phyloP scores from a whole-genome alignment of 2,329 filamentous ascomycete genomes.

The Colletotrichum sp. region DNA sequence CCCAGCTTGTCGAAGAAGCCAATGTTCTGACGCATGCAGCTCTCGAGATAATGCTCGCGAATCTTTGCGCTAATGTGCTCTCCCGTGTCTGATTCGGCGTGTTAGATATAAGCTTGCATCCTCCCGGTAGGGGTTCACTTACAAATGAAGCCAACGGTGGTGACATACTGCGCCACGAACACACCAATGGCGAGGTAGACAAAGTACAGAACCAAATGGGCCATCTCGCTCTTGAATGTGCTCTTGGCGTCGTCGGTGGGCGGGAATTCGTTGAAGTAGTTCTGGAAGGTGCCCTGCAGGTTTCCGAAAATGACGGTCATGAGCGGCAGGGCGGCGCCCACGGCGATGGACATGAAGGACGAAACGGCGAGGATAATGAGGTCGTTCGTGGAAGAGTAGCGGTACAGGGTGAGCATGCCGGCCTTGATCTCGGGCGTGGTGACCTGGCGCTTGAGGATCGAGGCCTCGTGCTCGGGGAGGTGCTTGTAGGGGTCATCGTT shows the following conservation, averaged over 20 bases:
- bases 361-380: constrained; percentile 67
- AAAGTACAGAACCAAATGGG: constrained; percentile 77
- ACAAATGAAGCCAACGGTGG: constrained; percentile 87
- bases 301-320: constrained; percentile 86
- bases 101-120: neutral
- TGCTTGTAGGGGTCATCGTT: constrained; percentile 64
- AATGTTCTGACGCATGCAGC: constrained; percentile 87
- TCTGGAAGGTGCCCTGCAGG: constrained; percentile 74
- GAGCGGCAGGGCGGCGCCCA: constrained; percentile 76
- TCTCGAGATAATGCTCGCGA: constrained; percentile 81
- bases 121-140: constrained; percentile 4
- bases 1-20: constrained; percentile 93
- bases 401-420: constrained; percentile 69
- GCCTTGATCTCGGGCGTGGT: constrained; percentile 68
- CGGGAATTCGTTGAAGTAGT: constrained; percentile 50
- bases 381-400: constrained; percentile 73
- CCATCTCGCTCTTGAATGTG: constrained; percentile 66
- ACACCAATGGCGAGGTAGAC: constrained; percentile 84
- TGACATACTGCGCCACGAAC: constrained; percentile 78
- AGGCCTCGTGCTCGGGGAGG: constrained; percentile 68
- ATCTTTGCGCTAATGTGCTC: constrained; percentile 82
- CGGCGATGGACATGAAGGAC: constrained; percentile 69
- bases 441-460: constrained; percentile 72
- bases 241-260: constrained; percentile 46
- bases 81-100: constrained; percentile 58